Conservation (phyloP, 202 grass and related monocot genomes). For the Alloteropsis angusta region DNA sequence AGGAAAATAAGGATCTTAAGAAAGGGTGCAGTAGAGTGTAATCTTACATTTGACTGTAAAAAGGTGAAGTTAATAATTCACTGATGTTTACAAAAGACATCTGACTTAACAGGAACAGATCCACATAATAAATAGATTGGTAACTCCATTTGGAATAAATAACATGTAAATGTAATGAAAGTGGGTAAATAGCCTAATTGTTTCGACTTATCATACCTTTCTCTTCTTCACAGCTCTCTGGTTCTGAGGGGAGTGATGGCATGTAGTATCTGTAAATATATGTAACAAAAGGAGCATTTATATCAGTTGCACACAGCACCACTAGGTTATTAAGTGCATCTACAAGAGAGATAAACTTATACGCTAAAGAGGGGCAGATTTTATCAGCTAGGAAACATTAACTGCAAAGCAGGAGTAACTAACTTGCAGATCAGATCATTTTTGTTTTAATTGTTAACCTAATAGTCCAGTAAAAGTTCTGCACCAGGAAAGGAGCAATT, state of each 20-base stretch:
- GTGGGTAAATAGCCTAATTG: not conserved
- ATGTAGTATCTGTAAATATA: conserved; percentile 41
- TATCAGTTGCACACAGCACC: conserved; percentile 16
- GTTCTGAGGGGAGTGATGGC: conserved; percentile 24
- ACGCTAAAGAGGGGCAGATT: not conserved
- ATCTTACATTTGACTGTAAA: conserved; percentile 21
- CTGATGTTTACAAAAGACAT: not conserved
- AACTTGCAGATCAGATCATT: not conserved
- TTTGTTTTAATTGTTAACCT: not conserved
- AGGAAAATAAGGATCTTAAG: conserved; percentile 8
- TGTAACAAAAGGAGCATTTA: conserved; percentile 23
- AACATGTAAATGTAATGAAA: not conserved
- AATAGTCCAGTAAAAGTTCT: conserved; percentile 6
- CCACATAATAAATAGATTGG: not conserved
- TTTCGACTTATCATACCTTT: conserved; percentile 45
- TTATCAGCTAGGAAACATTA: not conserved
- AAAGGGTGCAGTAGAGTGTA: not conserved
- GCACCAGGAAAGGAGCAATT: conserved; percentile 4
- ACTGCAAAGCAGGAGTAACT: not conserved
- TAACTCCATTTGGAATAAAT: not conserved
- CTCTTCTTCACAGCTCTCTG: conserved; percentile 56
- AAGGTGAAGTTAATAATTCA: not conserved
- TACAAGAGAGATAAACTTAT: not conserved
- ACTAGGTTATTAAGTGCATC: not conserved
- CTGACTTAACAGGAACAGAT: not conserved